These are phyloP conservation scores for Debaryomyces sp. DNA, from an alignment of 1,139 yeast species.

Conservation along the genomic window DNA sequence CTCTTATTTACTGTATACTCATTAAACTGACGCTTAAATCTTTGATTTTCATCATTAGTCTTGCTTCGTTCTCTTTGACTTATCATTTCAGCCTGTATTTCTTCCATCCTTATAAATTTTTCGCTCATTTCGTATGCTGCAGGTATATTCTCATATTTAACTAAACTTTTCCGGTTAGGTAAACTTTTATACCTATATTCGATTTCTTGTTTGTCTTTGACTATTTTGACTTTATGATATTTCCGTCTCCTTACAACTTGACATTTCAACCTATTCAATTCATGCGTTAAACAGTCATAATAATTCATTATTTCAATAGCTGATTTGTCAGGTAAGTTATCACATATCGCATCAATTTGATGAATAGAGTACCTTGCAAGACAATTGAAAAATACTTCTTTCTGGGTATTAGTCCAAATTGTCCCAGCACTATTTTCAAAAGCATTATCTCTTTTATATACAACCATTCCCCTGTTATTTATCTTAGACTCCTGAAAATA, in stretches of 20 bases:
- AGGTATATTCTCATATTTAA: constrained; percentile 31
- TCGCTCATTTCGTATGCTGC: constrained; percentile 56
- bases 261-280: constrained; percentile 23
- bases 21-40: constrained; percentile 11
- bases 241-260: constrained; percentile 1
- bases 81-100: constrained; percentile 38
- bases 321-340: constrained; percentile 43
- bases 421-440: constrained; percentile 9
- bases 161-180: constrained; percentile 3
- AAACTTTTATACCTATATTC: constrained; percentile 1
- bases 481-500: constrained; percentile 13
- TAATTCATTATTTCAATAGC: constrained; percentile 49
- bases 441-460: constrained; percentile 8
- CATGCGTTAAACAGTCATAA: constrained; percentile 39
- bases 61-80: constrained; percentile 20
- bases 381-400: constrained; percentile 25
- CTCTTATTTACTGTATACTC: constrained; percentile 7
- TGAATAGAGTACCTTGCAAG: constrained; percentile 54
- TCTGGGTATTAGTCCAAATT: constrained; percentile 26
- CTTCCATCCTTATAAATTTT: constrained; percentile 50
- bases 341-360: constrained; percentile 41
- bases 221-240: not conserved
- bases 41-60: constrained; percentile 18
- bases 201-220: not conserved
- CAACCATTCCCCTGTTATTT: constrained; percentile 13